Evolutionary conservation across 139 green algal genomes (phyloP), one percentile per base, ranked within the genome.

Genomic region (Chlorella sp.): DNA sequence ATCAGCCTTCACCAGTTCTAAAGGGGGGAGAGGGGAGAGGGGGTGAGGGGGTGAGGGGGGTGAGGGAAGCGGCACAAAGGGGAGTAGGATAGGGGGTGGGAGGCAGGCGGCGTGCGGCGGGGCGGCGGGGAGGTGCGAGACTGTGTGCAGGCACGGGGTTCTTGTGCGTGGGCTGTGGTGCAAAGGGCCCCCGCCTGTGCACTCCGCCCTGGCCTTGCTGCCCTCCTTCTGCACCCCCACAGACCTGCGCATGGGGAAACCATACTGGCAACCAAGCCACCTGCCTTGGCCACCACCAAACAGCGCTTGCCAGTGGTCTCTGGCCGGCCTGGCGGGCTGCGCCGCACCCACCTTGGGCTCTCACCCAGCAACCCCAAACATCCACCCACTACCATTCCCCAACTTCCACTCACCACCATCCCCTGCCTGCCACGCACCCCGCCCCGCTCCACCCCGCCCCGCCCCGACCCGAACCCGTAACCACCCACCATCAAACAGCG

Each of bases 401-500:
- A 16, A 9, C 48, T 9, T 57, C 48, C 48, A 57, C 48, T 9
- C 48, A 28, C 15, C 76, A 28, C 1, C 66, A 68, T 40, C 12
- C n/a, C 73, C 39, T 83, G 81, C n/a, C 30, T 71, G 12, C 64
- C 28, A 57, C 48, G 48, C 48, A 57, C 5, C 48, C 48, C 32
- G 60, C n/a, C n/a, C n/a, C n/a, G n/a, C n/a, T n/a, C n/a, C n/a
- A n/a, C n/a, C n/a, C n/a, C n/a, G n/a, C n/a, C 48, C 48, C 48
- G 48, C 48, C 48, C 48, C 48, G 5, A 32, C n/a, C 28, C 24
- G 60, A 34, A n/a, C 4, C 78, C 12, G 2, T 37, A 2, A 24
- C 22, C 61, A 21, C 91, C 24, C 85, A 95, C 92, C 89, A 15
- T 95, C 91, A 81, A 92, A 92, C 66, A 94, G 88, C 19, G 5